These are phyloP conservation scores for Candida sanyiensis DNA, from an alignment of 805 yeast genomes.

Conservation along the genomic window DNA sequence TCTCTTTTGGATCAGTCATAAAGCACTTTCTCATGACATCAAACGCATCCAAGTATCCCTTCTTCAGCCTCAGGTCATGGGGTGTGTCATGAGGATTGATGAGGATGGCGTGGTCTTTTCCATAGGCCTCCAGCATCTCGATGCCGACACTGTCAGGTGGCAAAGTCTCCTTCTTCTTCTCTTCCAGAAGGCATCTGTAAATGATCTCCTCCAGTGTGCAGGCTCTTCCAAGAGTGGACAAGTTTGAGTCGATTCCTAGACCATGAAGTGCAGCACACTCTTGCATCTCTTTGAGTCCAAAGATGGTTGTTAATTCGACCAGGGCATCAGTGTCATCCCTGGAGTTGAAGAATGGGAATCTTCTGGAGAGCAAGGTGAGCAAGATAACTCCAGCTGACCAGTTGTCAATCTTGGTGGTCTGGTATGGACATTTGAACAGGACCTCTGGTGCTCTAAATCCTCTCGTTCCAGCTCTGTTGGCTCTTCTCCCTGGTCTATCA, in stretches of 20 bases:
- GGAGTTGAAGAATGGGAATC: constrained; percentile 92
- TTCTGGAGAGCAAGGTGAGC: constrained; percentile 65
- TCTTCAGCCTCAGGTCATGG: constrained; percentile 9
- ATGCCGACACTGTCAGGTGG: constrained; percentile 69
- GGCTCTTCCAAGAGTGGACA: constrained; percentile 40
- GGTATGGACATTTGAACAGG: constrained; percentile 40
- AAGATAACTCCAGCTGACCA: constrained; percentile 83
- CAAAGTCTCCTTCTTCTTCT: constrained; percentile 51
- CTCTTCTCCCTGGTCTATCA: constrained; percentile 81
- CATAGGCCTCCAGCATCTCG: constrained; percentile 45
- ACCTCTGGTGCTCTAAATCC: constrained; percentile 87
- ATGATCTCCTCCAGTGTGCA: constrained; percentile 32
- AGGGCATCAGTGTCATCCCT: constrained; percentile 91
- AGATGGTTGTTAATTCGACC: constrained; percentile 74
- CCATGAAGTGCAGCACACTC: constrained; percentile 85
- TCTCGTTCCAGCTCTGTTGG: constrained; percentile 93
- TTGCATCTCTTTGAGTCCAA: constrained; percentile 69
- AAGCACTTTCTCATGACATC: constrained; percentile 43
- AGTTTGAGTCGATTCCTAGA: constrained; percentile 67
- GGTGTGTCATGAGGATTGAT: constrained; percentile 11
- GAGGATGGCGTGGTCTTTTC: constrained; percentile 16
- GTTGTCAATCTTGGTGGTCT: constrained; percentile 67
- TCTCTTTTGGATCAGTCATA: constrained; percentile 68
- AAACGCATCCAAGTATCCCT: constrained; percentile 19
- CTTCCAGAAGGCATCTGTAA: constrained; percentile 37